A percentile compares a stretch with the other conserved stretches of the same genome.
phyloP scores from a whole-genome alignment of 2,329 filamentous ascomycete species.

The Phoma herbarum region DNA sequence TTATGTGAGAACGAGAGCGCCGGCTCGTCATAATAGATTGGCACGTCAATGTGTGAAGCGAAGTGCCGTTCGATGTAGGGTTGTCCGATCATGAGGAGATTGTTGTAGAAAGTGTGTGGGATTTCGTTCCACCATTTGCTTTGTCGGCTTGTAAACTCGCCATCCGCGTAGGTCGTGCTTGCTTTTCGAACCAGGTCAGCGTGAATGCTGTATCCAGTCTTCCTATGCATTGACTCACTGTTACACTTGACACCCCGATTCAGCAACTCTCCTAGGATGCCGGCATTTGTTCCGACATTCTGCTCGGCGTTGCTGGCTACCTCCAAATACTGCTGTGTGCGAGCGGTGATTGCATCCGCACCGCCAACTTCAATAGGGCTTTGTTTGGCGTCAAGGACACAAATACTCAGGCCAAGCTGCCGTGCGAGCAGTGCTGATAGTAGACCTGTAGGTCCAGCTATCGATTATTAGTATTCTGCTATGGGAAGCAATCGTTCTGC shows the following conservation, averaged over 20 bases:
- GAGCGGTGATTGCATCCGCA: not conserved
- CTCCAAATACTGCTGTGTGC: not conserved
- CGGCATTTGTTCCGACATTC: not conserved
- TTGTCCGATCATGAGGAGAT: conserved; percentile 63
- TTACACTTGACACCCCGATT: not conserved
- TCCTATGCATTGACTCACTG: not conserved
- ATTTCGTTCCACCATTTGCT: conserved; percentile 59
- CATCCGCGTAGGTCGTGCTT: conserved; percentile 59
- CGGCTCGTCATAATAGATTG: conserved; percentile 52
- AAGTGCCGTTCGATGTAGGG: conserved; percentile 56
- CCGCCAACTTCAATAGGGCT: not conserved
- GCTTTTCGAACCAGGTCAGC: conserved; percentile 35
- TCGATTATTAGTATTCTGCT: not conserved
- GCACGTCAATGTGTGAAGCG: conserved; percentile 43
- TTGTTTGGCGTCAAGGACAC: not conserved
- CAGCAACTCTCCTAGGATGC: not conserved
- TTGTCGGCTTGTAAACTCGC: conserved; percentile 59
- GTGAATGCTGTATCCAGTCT: not conserved
- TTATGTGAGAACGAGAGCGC: conserved; percentile 39
- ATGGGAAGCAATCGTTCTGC: not conserved
- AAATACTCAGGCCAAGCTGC: not conserved
- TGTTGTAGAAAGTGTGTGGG: conserved; percentile 57
- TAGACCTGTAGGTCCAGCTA: not conserved
- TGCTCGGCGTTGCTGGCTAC: not conserved
- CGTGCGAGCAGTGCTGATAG: not conserved